A percentile compares a stretch with the other conserved stretches of the same genome.
phyloP scores from a whole-genome alignment of 1,139 yeast species.

The Geotrichum aggregatum region DNA sequence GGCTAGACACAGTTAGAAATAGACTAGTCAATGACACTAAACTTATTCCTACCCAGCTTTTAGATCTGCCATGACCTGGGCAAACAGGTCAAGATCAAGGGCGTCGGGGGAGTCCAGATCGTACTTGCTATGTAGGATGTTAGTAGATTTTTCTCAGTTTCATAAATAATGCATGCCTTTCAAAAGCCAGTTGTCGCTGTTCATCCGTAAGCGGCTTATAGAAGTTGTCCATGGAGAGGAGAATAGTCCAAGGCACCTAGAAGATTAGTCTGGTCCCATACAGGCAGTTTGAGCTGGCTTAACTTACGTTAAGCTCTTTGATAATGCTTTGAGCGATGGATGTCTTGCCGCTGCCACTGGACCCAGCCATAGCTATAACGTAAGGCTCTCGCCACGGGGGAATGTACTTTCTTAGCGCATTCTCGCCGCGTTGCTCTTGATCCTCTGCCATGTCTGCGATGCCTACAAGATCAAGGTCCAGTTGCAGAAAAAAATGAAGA shows the following conservation, averaged over 20 bases:
- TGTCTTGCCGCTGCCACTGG: conserved; percentile 93
- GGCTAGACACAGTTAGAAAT: conserved; percentile 33
- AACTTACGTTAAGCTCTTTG: conserved; percentile 50
- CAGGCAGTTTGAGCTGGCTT: not conserved
- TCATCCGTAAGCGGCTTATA: conserved; percentile 67
- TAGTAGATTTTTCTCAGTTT: not conserved
- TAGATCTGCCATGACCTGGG: conserved; percentile 57
- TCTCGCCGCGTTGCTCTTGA: no score
- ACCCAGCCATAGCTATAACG: conserved; percentile 91
- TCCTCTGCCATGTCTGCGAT: no score
- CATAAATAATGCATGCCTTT: conserved; percentile 25
- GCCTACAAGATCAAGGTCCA: no score
- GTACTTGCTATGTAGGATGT: conserved; percentile 46
- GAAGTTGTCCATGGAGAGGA: conserved; percentile 85
- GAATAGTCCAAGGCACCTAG: conserved; percentile 92
- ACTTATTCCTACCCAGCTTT: conserved; percentile 46
- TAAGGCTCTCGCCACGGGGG: conserved; percentile 98
- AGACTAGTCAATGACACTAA: not conserved
- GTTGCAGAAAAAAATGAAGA: no score
- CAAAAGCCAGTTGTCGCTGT: conserved; percentile 60
- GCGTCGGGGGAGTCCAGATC: conserved; percentile 88
- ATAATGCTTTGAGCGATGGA: conserved; percentile 83
- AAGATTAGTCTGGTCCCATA: not conserved
- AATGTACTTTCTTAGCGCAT: conserved; percentile 28
- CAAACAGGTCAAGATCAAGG: conserved; percentile 69